Conservation (phyloP, 2,329 filamentous ascomycete species). For the Venturia effusa region DNA sequence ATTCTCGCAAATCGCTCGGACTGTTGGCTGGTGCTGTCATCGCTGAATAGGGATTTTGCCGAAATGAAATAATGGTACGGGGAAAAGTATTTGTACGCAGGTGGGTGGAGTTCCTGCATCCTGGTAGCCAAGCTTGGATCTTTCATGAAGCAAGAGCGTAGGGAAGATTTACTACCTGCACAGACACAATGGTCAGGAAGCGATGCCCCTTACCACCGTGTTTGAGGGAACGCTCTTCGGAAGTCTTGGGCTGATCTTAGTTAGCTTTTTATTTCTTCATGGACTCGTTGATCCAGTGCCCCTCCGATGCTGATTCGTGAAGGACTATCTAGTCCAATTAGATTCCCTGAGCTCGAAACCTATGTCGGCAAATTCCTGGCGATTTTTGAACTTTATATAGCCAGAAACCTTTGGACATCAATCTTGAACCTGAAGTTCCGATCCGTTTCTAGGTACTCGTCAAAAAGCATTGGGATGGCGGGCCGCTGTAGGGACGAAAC, state of each 20-base stretch:
- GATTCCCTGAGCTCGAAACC: no score
- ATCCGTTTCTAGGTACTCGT: no score
- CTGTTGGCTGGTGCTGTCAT: not conserved
- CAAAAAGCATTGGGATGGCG: no score
- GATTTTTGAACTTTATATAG: not conserved
- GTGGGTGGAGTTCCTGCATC: not conserved
- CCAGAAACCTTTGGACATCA: not conserved
- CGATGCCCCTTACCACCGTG: constrained; percentile 3
- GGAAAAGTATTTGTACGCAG: not conserved
- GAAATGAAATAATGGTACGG: not conserved
- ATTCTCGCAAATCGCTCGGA: not conserved
- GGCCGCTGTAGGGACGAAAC: not conserved
- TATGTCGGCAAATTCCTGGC: no score
- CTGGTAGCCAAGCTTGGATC: not conserved
- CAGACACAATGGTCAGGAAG: not conserved
- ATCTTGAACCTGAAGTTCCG: not conserved
- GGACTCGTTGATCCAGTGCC: no score
- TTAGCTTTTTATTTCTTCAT: not conserved
- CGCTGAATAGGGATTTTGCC: not conserved
- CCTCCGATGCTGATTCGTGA: no score
- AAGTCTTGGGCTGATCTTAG: constrained; percentile 1
- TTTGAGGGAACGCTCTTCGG: not conserved
- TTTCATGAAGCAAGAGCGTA: not conserved
- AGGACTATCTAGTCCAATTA: no score
- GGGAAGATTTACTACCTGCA: not conserved